Evolutionary conservation across 2,329 filamentous ascomycete genomes (phyloP).

Genomic region (Colletotrichum coccodes): DNA sequence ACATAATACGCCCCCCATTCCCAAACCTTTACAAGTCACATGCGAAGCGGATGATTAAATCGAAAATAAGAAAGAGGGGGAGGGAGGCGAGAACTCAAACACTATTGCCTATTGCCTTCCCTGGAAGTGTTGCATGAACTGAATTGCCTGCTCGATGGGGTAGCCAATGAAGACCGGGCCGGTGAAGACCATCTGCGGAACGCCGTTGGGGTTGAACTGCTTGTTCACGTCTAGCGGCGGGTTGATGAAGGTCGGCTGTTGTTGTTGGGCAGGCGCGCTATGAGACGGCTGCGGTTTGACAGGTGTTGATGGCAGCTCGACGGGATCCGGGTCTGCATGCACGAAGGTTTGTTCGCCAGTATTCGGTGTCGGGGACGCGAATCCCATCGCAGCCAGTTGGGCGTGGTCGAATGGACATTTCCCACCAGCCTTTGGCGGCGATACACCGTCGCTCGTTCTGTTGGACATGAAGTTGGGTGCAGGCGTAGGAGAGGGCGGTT

Average conservation of each 20-base stretch:
- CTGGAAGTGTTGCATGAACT: conserved; percentile 74
- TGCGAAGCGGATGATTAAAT: conserved; percentile 17
- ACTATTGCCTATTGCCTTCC: conserved; percentile 37
- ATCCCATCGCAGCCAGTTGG: conserved; percentile 51
- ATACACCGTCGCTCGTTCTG: conserved; percentile 36
- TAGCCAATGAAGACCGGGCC: conserved; percentile 96
- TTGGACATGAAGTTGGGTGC: conserved; percentile 64
- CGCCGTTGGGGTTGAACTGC: conserved; percentile 37
- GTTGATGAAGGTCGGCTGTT: conserved; percentile 65
- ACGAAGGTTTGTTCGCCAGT: conserved; percentile 25
- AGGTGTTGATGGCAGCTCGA: conserved; percentile 35
- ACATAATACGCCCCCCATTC: conserved; percentile 15
- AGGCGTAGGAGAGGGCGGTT: conserved; percentile 65
- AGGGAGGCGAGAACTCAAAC: neutral
- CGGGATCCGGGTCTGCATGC: conserved; percentile 18
- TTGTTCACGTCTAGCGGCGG: conserved; percentile 46
- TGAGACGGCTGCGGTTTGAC: conserved; percentile 35
- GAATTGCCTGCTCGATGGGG: conserved; percentile 82
- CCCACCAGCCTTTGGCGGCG: conserved; percentile 43
- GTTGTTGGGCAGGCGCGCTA: conserved; percentile 42
- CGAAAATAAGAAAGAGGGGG: neutral
- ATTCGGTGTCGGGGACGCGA: conserved; percentile 20
- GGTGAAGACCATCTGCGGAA: conserved; percentile 84
- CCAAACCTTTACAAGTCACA: neutral
- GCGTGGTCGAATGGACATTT: conserved; percentile 71